These are phyloP conservation scores for Podila minutissima DNA, from an alignment of 192 early-diverging fungal genomes.

Conservation along the genomic window DNA sequence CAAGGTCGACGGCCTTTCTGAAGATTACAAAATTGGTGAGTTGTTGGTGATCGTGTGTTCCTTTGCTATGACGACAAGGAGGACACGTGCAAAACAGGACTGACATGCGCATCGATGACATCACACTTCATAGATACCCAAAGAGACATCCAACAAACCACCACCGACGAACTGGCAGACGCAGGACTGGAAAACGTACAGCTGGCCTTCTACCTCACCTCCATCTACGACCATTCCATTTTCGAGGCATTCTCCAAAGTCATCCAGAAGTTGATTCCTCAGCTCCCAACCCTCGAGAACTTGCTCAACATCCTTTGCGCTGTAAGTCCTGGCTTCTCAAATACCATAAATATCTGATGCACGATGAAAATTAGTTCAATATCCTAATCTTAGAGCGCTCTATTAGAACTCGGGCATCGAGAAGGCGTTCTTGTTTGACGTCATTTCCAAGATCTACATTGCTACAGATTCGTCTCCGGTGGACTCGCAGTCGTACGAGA, in stretches of 20 bases:
- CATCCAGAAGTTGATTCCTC: conserved; percentile 88
- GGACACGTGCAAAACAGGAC: no score
- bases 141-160: conserved; percentile 92
- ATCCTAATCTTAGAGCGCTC: not conserved
- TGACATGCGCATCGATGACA: no score
- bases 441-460: conserved; percentile 90
- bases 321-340: conserved; percentile 58
- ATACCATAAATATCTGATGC: not conserved
- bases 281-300: conserved; percentile 87
- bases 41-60: no score
- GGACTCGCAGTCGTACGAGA: conserved; percentile 88
- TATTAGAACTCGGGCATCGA: conserved; percentile 93
- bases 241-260: conserved; percentile 96
- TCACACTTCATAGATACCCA: conserved; percentile 75
- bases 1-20: conserved; percentile 95
- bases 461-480: conserved; percentile 94
- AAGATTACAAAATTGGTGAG: conserved; percentile 93
- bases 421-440: conserved; percentile 96
- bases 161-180: conserved; percentile 87
- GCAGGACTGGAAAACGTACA: conserved; percentile 80
- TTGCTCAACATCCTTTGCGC: conserved; percentile 93
- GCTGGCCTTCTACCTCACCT: conserved; percentile 87
- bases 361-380: not conserved
- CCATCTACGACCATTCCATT: conserved; percentile 94
- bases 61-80: no score